Conservation (phyloP, 2,329 filamentous ascomycete species). For the Aspergillus caelatus region DNA sequence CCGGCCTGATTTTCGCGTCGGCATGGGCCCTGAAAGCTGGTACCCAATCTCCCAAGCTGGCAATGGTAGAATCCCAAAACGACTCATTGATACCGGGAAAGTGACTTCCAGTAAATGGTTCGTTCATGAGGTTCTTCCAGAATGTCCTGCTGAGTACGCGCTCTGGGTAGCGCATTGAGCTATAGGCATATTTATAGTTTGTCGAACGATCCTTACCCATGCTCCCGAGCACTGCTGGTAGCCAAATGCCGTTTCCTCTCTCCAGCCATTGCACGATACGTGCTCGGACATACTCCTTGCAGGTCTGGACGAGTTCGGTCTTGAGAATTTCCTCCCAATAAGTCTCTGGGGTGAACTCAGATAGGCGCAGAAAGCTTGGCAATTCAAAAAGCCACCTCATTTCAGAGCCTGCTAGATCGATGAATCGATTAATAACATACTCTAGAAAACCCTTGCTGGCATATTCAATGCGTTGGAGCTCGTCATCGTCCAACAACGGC, state of each 20-base stretch:
- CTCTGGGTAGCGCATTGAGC: slow-evolving; percentile 11
- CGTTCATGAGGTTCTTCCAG: slow-evolving; percentile 15
- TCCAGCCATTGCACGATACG: slow-evolving; percentile 26
- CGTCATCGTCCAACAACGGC: slow-evolving; percentile 53
- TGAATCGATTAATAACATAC: slow-evolving; percentile 44
- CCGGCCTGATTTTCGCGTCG: slow-evolving; percentile 11
- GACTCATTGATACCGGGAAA: not conserved
- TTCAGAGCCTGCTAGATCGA: slow-evolving; percentile 34
- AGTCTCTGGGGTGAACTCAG: slow-evolving; percentile 18
- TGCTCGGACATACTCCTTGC: slow-evolving; percentile 38
- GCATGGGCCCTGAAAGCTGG: slow-evolving; percentile 12
- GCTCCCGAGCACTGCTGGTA: not conserved
- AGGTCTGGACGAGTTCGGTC: slow-evolving; percentile 20
- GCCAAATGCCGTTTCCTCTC: not conserved
- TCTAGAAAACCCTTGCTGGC: slow-evolving; percentile 58
- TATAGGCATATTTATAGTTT: slow-evolving; percentile 7
- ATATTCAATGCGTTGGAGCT: slow-evolving; percentile 61
- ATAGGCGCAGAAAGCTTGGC: slow-evolving; percentile 33
- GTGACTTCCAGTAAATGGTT: not conserved
- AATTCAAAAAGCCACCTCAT: slow-evolving; percentile 44
- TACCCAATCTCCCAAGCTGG: slow-evolving; percentile 13
- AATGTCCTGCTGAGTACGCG: slow-evolving; percentile 20
- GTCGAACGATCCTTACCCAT: slow-evolving; percentile 10
- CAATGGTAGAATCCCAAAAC: slow-evolving; percentile 8
- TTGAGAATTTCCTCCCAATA: slow-evolving; percentile 20